Evolutionary conservation across 1,284 basidiomycete genomes (phyloP).

Genomic region (Gomphus sp.): DNA sequence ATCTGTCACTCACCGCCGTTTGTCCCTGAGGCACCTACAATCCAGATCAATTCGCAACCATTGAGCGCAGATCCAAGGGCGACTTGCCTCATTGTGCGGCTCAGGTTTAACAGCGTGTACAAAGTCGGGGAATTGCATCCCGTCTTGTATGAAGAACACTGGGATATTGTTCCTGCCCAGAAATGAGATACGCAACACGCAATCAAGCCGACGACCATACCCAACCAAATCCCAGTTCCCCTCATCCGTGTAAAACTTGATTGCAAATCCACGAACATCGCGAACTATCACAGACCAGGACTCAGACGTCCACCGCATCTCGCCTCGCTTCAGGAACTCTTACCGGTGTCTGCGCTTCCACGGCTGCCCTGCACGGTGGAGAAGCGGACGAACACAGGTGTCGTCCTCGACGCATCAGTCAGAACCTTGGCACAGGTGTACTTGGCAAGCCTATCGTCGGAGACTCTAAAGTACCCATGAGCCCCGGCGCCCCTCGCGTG

Average conservation of each 20-base stretch:
- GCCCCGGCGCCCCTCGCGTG: conserved; percentile 77
- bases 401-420: conserved; percentile 60
- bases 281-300: conserved; percentile 34
- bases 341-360: conserved; percentile 46
- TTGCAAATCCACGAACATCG: conserved; percentile 79
- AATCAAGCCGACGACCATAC: conserved; percentile 30
- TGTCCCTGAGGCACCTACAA: conserved; percentile 46
- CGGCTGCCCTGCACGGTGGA: conserved; percentile 71
- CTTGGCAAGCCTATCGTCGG: conserved; percentile 51
- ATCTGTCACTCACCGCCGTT: conserved; percentile 25
- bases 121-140: conserved; percentile 78
- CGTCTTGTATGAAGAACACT: conserved; percentile 81
- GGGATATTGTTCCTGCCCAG: conserved; percentile 39
- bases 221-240: conserved; percentile 82
- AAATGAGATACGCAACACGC: neutral
- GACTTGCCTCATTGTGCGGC: conserved; percentile 55
- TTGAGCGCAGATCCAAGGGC: neutral
- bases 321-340: neutral
- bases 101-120: conserved; percentile 77
- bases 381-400: conserved; percentile 73
- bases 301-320: conserved; percentile 35
- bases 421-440: conserved; percentile 61
- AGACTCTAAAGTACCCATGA: conserved; percentile 73
- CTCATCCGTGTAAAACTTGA: conserved; percentile 72
- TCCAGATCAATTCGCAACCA: neutral